phyloP scores from a whole-genome alignment of 2,329 filamentous ascomycete species.

The Monosporascus ibericus region DNA sequence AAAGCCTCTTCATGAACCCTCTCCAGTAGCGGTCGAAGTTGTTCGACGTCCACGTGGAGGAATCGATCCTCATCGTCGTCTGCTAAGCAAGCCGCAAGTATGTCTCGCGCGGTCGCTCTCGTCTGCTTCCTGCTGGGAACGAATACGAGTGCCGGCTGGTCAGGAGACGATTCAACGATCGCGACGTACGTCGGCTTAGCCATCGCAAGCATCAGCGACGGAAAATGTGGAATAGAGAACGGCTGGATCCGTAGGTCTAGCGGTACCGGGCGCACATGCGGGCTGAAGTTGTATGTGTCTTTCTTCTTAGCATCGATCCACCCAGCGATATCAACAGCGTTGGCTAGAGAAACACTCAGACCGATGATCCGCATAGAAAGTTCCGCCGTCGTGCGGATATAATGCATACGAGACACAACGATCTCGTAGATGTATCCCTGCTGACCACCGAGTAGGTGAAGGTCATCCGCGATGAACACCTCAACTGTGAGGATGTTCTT shows the following conservation, averaged over 20 bases:
- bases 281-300: slow-evolving; percentile 98
- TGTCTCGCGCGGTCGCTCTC: slow-evolving; percentile 76
- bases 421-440: slow-evolving; percentile 91
- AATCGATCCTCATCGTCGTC: slow-evolving; percentile 94
- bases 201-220: slow-evolving; percentile 98
- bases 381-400: slow-evolving; percentile 84
- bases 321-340: slow-evolving; percentile 89
- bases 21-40: slow-evolving; percentile 75
- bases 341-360: slow-evolving; percentile 84
- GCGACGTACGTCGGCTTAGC: slow-evolving; percentile 88
- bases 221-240: slow-evolving; percentile 93
- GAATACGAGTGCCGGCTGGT: slow-evolving; percentile 87
- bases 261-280: slow-evolving; percentile 80
- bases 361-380: slow-evolving; percentile 81
- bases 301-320: slow-evolving; percentile 98
- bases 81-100: slow-evolving; percentile 79
- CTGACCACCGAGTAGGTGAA: slow-evolving; percentile 85
- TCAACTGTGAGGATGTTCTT: slow-evolving; percentile 91
- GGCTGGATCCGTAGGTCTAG: slow-evolving; percentile 93
- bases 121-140: slow-evolving; percentile 92
- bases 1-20: slow-evolving; percentile 81
- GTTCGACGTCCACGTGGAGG: slow-evolving; percentile 74
- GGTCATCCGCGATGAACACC: slow-evolving; percentile 89
- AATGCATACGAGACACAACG: slow-evolving; percentile 96
- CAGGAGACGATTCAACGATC: slow-evolving; percentile 78